These are phyloP conservation scores for Lichtheimia hyalospora DNA, from an alignment of 371 early-diverging fungal genomes.

Conservation along the genomic window DNA sequence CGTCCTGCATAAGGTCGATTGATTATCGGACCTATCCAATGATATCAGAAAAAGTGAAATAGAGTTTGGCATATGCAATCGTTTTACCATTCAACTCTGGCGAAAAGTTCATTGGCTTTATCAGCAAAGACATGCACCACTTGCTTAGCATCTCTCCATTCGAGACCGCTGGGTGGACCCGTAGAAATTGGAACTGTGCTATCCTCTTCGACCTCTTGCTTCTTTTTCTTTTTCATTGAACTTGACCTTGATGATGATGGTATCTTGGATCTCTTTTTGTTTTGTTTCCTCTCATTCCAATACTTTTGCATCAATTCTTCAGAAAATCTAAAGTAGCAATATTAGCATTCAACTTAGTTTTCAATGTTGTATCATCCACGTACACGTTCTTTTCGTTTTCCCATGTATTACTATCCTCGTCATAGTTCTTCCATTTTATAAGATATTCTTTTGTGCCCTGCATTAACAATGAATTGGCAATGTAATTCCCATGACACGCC, in stretches of 20 bases:
- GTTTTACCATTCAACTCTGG: too few species aligned
- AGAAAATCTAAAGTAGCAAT: not conserved
- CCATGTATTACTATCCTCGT: constrained; percentile 3
- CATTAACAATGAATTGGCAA: not conserved
- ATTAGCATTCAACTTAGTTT: not conserved
- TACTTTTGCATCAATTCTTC: not conserved
- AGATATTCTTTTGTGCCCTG: not conserved
- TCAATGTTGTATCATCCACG: not conserved
- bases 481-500: not conserved
- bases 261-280: not conserved
- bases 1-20: too few species aligned
- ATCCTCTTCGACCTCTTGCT: not conserved
- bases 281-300: not conserved
- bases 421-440: constrained; percentile 13
- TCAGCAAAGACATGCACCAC: not conserved
- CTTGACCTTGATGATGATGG: not conserved
- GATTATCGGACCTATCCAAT: too few species aligned
- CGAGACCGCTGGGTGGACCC: not conserved
- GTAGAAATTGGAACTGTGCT: not conserved
- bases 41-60: too few species aligned
- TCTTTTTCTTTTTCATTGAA: not conserved
- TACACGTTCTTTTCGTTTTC: constrained; percentile 2
- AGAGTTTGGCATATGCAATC: too few species aligned
- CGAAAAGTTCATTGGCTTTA: too few species aligned
- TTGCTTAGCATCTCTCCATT: not conserved